A percentile compares a stretch with the other conserved stretches of the same genome.
These are phyloP conservation scores for Ophiostoma piceae DNA, from an alignment of 2,329 filamentous ascomycete genomes.

Conservation along the genomic window DNA sequence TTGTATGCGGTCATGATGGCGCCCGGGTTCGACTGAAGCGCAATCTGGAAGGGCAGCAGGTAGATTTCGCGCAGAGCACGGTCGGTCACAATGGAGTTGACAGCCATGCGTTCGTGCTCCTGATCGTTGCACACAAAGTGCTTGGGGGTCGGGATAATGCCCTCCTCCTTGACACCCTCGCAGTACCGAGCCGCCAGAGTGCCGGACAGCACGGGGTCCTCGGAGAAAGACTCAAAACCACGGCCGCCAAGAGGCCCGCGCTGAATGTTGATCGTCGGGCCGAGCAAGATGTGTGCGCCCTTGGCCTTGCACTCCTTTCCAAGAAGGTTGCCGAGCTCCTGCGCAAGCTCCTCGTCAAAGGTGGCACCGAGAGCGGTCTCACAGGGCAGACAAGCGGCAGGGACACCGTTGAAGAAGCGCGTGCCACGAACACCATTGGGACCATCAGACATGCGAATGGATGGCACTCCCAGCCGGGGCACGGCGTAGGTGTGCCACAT, in stretches of 20 bases:
- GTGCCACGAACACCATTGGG: constrained; percentile 36
- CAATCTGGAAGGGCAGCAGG: constrained; percentile 38
- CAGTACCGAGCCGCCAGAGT: constrained; percentile 34
- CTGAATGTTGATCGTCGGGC: constrained; percentile 48
- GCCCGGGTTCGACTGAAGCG: constrained; percentile 28
- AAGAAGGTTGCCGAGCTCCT: constrained; percentile 59
- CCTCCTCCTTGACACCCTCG: constrained; percentile 36
- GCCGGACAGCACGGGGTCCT: constrained; percentile 40
- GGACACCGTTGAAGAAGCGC: constrained; percentile 35
- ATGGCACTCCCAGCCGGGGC: constrained; percentile 32
- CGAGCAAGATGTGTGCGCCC: constrained; percentile 63
- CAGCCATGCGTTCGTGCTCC: constrained; percentile 37
- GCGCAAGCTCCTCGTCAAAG: constrained; percentile 60
- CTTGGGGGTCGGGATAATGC: constrained; percentile 38
- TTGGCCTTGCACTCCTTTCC: constrained; percentile 61
- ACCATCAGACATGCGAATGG: constrained; percentile 34
- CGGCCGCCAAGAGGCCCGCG: constrained; percentile 38
- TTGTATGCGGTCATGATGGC: constrained; percentile 40
- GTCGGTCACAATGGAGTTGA: constrained; percentile 37
- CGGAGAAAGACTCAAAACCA: constrained; percentile 38
- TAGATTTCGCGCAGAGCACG: constrained; percentile 40
- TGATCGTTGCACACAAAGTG: constrained; percentile 41
- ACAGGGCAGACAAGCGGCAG: constrained; percentile 43
- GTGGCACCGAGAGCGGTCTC: constrained; percentile 53
- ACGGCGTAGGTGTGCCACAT: constrained; percentile 34